Evolutionary conservation across 2,329 filamentous ascomycete genomes (phyloP), one percentile per base, ranked within the genome.

Genomic region (Ceratocystis huliohia): DNA sequence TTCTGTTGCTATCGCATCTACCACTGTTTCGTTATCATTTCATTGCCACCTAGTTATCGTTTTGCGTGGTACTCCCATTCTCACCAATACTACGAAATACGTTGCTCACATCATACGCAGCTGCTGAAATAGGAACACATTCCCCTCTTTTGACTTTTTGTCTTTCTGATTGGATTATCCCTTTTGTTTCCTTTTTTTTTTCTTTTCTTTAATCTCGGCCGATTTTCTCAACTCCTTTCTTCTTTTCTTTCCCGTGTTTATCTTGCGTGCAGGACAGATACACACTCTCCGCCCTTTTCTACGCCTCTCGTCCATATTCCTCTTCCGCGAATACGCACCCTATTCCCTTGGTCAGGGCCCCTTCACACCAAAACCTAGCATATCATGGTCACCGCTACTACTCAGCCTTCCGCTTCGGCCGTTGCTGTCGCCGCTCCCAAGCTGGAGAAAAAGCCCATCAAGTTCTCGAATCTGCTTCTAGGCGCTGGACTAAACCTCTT

Each of bases 391-490:
- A 79, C 82, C 74, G 78, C 80, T 72, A 74, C 76, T 72, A 73
- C 80, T 77, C 80, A 72, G 78, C 74, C 78, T 78, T 75, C 78
- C 73, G 76, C 79, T 73, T 76, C 82, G 73, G 78, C 82, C 72
- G 78, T 77, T 78, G 79, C 76, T 77, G 80, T 76, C 75, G 72
- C 77, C 70, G 73, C 76, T 72, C 77, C 78, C 70, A 79, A 77
- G 78, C 81, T 95, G 76, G 92, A 96, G 88, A 97, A 97, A 89
- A 97, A 97, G 86, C 94, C 94, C 71, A 85, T 99, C 85, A 97
- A 96, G 86, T 97, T 97, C 84, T 96, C 91, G 82, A 99, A 99
- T 81, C 79, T 99, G 84, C 82, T 99, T 74, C 85, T 96, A 73
- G 92, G 92, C 75, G 89, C 90, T 75, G 90, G 91, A 73, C 84